Evolutionary conservation across 192 early-diverging fungal species (phyloP).

Genomic region (Umbelopsis sp.): DNA sequence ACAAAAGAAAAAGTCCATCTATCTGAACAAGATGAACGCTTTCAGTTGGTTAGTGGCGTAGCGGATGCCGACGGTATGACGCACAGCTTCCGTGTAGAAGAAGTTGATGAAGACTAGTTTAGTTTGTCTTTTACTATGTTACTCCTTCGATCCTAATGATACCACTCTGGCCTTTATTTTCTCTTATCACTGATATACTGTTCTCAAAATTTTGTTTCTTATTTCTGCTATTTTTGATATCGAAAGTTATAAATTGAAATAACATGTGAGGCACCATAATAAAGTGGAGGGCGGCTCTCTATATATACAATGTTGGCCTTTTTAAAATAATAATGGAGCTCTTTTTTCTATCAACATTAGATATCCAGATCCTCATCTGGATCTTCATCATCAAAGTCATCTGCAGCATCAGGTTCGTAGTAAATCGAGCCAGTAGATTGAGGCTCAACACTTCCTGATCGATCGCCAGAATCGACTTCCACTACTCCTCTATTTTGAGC

Average conservation of each 20-base stretch:
- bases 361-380: constrained; percentile 91
- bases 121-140: no score
- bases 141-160: neutral
- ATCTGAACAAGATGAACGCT: constrained; percentile 9
- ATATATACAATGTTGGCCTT: no score
- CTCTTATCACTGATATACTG: neutral
- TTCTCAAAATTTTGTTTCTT: no score
- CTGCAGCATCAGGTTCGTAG: constrained; percentile 84
- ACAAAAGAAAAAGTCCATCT: neutral
- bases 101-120: constrained; percentile 20
- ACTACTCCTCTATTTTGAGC: constrained; percentile 51
- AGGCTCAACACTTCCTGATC: constrained; percentile 16
- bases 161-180: neutral
- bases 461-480: constrained; percentile 11
- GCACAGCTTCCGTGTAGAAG: constrained; percentile 28
- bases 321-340: no score
- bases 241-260: no score
- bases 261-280: no score
- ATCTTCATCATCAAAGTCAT: constrained; percentile 92
- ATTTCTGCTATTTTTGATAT: no score
- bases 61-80: constrained; percentile 25
- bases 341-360: constrained; percentile 35
- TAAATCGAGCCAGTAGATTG: constrained; percentile 57
- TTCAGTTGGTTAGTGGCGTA: constrained; percentile 29
- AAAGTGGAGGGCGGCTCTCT: no score